Conservation (phyloP, 257 asterid species). For the Plectranthus barbatus region DNA sequence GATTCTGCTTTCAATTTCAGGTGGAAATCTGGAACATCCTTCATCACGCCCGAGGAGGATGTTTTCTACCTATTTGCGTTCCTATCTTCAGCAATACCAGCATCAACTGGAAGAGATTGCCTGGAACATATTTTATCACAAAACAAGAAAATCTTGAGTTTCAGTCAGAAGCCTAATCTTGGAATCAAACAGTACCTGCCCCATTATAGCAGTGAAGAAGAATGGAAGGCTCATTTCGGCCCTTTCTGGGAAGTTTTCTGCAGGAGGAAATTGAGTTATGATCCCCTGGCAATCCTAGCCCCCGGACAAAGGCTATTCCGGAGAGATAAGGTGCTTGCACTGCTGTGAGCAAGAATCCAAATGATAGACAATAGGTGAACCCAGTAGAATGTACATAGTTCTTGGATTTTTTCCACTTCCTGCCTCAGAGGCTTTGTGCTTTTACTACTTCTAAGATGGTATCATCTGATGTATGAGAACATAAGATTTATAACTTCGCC, state of each 20-base stretch:
- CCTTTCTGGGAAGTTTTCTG: conserved; percentile 59
- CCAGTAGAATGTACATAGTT: conserved; percentile 17
- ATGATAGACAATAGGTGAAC: neutral
- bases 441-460: conserved; percentile 7
- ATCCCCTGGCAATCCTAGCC: conserved; percentile 83
- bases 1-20: conserved; percentile 21
- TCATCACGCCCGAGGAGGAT: conserved; percentile 73
- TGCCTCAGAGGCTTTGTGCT: conserved; percentile 1
- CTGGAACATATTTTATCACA: conserved; percentile 48
- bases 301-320: conserved; percentile 84
- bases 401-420: conserved; percentile 7
- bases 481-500: neutral
- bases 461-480: neutral
- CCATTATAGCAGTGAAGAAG: conserved; percentile 54
- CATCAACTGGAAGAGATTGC: conserved; percentile 61
- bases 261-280: conserved; percentile 59
- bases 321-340: conserved; percentile 30
- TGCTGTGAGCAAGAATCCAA: conserved; percentile 18
- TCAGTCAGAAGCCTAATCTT: conserved; percentile 36
- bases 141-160: conserved; percentile 48
- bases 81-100: conserved; percentile 64
- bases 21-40: conserved; percentile 73
- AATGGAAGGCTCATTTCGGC: conserved; percentile 89
- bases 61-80: conserved; percentile 72
- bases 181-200: conserved; percentile 87